Base-by-base conservation (phyloP, 2,329 filamentous ascomycete species). In the Botryotinia calthae region DNA sequence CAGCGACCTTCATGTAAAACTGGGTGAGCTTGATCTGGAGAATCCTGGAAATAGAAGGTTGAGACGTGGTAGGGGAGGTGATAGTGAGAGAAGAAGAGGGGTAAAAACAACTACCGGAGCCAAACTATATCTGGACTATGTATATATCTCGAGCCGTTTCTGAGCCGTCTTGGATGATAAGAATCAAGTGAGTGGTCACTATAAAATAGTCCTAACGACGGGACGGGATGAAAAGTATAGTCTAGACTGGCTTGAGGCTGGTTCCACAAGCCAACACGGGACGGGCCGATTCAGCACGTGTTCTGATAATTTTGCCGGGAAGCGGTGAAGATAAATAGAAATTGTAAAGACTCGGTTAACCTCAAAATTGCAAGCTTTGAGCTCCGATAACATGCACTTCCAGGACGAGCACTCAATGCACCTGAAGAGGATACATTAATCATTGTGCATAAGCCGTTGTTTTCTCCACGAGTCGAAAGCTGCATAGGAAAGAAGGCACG, bases 361-460 rank as follows among this genome's bases (percentile, higher is more conserved):
- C 85, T 81, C n/a, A 84, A 76, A 48, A 87, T 72, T 9, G 86
- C 87, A 61, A 87, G 80, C 77, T 89, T 88, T 44, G 82, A 80
- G 2, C 82, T 82, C 70, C 83, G 80, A 73, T 89, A 89, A 25
- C 58, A 40, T 4, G 81, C 82, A 31, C 82, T 83, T 1, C 78
- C 79, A 25, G 84, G 83, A 61, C 58, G 58, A 0, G 76, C 75
- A 2, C 76, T 74, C 70, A 82, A 80, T 0, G 81, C 84, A 6
- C 82, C 86, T 1, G 85, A 81, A 51, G 83, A 85, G 4, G 80
- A 81, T 40, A 88, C 77, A 74, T 85, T 86, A 72, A 88, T 79
- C 40, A 89, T 79, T 0, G 82, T 84, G 77, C 84, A 84, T 51
- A 77, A 70, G 4, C 75, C 54, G 25, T 76, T 58, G 31, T 71